phyloP scores from a whole-genome alignment of 352 stramenopile genomes.

The Globisporangium mamillatum region DNA sequence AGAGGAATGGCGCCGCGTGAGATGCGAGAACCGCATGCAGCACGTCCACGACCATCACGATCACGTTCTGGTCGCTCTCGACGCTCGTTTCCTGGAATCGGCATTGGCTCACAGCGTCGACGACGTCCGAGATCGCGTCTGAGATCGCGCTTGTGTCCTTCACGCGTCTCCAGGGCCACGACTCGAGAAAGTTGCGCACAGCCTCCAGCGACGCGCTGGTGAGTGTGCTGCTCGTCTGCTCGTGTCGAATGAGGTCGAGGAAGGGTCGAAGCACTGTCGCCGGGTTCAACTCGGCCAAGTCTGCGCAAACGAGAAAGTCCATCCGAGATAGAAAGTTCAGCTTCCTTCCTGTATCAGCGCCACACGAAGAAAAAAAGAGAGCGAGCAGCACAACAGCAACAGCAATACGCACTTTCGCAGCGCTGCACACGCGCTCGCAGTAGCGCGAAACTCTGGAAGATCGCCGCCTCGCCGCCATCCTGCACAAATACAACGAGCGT shows the following conservation, averaged over 20 bases:
- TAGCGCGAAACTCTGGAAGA: conserved; percentile 63
- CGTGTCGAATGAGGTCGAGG: conserved; percentile 91
- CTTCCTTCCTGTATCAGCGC: not conserved
- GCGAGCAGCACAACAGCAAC: not conserved
- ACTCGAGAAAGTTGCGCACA: conserved; percentile 95
- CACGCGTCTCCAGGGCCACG: conserved; percentile 55
- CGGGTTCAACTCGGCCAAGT: conserved; percentile 56
- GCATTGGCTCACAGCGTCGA: conserved; percentile 91
- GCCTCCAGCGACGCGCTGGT: conserved; percentile 92
- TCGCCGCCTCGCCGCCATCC: conserved; percentile 37
- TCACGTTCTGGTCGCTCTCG: conserved; percentile 89
- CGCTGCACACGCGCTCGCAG: conserved; percentile 61
- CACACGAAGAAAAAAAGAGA: not conserved
- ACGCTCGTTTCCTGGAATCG: conserved; percentile 93
- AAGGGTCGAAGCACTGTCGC: conserved; percentile 89
- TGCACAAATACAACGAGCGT: conserved; percentile 12
- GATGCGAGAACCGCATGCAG: conserved; percentile 92
- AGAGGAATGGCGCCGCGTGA: conserved; percentile 72
- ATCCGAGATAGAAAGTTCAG: not conserved
- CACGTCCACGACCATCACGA: conserved; percentile 93
- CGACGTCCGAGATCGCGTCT: conserved; percentile 79
- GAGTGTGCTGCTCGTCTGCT: conserved; percentile 90
- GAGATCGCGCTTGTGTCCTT: conserved; percentile 35
- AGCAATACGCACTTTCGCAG: conserved; percentile 44
- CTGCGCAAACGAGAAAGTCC: conserved; percentile 17